phyloP scores from a whole-genome alignment of 106 monocot species.

The Agapanthus africanus region DNA sequence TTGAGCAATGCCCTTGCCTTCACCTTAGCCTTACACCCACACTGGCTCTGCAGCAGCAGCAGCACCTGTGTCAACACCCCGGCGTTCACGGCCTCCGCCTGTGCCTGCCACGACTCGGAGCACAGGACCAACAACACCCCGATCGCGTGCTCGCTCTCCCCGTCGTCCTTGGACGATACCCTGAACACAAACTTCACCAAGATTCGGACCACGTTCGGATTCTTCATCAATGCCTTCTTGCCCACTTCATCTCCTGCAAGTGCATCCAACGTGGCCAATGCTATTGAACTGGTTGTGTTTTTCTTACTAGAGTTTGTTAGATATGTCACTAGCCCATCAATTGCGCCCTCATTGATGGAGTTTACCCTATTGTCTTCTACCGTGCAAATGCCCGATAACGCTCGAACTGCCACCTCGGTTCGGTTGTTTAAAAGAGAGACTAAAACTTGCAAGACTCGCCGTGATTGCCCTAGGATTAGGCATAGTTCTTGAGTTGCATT shows the following conservation, averaged over 20 bases:
- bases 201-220: constrained; percentile 1
- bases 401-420: background rate
- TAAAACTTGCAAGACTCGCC: background rate
- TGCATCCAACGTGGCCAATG: constrained; percentile 32
- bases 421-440: background rate
- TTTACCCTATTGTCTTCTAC: constrained; percentile 10
- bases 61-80: constrained; percentile 42
- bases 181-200: constrained; percentile 44
- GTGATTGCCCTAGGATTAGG: background rate
- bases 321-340: constrained; percentile 30
- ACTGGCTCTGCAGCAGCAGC: constrained; percentile 60
- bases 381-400: constrained; percentile 4
- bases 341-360: background rate
- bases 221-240: constrained; percentile 15
- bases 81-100: constrained; percentile 32
- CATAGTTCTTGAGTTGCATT: no score
- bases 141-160: constrained; percentile 47
- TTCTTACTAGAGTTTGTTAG: no score
- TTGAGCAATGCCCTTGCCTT: constrained; percentile 43
- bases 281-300: constrained; percentile 2
- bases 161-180: constrained; percentile 24
- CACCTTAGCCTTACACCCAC: constrained; percentile 37
- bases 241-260: constrained; percentile 20
- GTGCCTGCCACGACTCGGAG: constrained; percentile 15
- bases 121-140: constrained; percentile 26